A percentile compares a stretch with the other conserved stretches of the same genome.
Conservation (phyloP, 2,329 filamentous ascomycete species). For the Phyllosticta citriasiana region DNA sequence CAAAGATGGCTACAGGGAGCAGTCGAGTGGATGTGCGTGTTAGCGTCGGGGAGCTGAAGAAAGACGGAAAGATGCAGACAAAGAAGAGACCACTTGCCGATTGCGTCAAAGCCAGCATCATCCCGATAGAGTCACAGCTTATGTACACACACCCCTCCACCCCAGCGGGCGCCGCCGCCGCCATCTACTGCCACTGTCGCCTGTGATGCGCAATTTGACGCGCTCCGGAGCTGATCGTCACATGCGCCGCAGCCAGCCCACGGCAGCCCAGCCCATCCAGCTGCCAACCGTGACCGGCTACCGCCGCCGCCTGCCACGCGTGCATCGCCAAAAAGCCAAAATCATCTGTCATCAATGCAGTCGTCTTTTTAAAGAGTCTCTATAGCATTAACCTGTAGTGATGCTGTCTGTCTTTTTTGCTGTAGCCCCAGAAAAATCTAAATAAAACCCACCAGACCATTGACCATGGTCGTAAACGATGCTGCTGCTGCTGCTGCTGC, state of each 20-base stretch:
- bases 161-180: background rate
- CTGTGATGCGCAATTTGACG: background rate
- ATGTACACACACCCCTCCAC: no score
- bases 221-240: background rate
- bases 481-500: background rate
- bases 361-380: no score
- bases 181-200: no score
- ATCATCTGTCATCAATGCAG: background rate
- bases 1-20: no score
- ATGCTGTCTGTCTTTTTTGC: background rate
- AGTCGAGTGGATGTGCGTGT: background rate
- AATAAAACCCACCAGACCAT: background rate
- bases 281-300: no score
- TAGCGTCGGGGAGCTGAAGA: background rate
- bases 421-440: no score
- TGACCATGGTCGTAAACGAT: background rate
- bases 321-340: background rate
- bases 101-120: background rate
- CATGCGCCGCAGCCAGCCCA: background rate
- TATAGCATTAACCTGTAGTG: background rate
- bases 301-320: no score
- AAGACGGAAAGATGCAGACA: background rate
- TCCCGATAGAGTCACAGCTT: background rate
- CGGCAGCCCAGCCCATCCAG: no score
- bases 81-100: background rate